Conservation (phyloP, 225 moss, liverwort and hornwort species). For the Lunularia cruciata region DNA sequence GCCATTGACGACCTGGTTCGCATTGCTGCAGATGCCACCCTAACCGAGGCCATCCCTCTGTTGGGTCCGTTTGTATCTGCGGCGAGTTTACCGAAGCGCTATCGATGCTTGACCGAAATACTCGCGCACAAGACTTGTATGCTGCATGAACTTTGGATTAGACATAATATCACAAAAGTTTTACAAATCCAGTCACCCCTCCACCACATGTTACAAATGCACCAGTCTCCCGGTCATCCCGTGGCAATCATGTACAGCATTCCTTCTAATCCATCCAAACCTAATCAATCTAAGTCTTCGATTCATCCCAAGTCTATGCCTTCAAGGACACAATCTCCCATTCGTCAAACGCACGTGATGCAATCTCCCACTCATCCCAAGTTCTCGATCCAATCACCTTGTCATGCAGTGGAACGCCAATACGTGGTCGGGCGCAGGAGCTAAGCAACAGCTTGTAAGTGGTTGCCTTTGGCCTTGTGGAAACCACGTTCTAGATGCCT, state of each 20-base stretch:
- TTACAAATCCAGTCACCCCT: not conserved
- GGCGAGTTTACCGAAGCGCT: conserved; percentile 18
- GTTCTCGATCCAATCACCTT: not conserved
- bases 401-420: not conserved
- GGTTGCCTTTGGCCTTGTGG: too few relatives aligned
- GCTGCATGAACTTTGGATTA: conserved; percentile 33
- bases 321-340: not conserved
- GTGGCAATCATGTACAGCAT: not conserved
- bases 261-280: too few relatives aligned
- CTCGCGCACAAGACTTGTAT: conserved; percentile 22
- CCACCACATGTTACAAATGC: not conserved
- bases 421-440: not conserved
- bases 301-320: not conserved
- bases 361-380: not conserved
- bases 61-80: conserved; percentile 31
- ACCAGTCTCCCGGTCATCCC: not conserved
- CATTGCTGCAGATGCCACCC: conserved; percentile 12
- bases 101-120: conserved; percentile 11
- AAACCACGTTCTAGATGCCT: too few relatives aligned
- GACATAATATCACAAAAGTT: conserved; percentile 30
- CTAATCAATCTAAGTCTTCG: not conserved
- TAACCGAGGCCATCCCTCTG: conserved; percentile 22
- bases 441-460: not conserved
- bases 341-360: not conserved
- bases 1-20: conserved; percentile 30